phyloP scores from a whole-genome alignment of 2,329 filamentous ascomycete species.

The Alternaria alternata region DNA sequence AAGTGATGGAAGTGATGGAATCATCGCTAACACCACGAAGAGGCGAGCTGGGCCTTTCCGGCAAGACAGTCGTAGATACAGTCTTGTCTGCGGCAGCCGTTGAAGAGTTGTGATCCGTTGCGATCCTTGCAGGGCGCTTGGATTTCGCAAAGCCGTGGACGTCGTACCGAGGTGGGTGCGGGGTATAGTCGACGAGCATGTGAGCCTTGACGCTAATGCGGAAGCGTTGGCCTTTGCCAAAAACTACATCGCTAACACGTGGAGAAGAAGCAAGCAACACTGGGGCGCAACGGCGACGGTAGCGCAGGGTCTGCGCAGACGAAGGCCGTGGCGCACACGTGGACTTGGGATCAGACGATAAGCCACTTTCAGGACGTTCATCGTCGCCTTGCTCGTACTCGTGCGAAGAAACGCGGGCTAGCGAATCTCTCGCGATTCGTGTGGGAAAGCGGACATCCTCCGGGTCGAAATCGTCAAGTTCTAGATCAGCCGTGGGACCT shows the following conservation, averaged over 20 bases:
- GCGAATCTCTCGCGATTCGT: conserved; percentile 19
- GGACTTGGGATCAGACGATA: conserved; percentile 43
- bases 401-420: conserved; percentile 26
- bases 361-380: conserved; percentile 25
- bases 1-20: conserved; percentile 44
- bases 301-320: conserved; percentile 52
- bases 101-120: conserved; percentile 7
- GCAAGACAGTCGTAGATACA: conserved; percentile 6
- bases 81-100: conserved; percentile 9
- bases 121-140: conserved; percentile 21
- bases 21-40: conserved; percentile 41
- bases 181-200: conserved; percentile 52
- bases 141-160: conserved; percentile 48
- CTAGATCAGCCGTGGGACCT: conserved; percentile 34
- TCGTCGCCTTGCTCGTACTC: conserved; percentile 30
- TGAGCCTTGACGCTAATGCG: conserved; percentile 56
- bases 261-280: conserved; percentile 54
- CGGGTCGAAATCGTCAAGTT: conserved; percentile 50
- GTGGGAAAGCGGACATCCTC: conserved; percentile 49
- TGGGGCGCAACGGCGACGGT: conserved; percentile 58
- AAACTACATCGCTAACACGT: conserved; percentile 57
- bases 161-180: conserved; percentile 57
- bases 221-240: conserved; percentile 52
- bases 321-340: conserved; percentile 42
- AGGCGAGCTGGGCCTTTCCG: conserved; percentile 37